Evolutionary conservation across 176 grass and related monocot genomes (phyloP).

Genomic region (Alopecurus myosuroides): DNA sequence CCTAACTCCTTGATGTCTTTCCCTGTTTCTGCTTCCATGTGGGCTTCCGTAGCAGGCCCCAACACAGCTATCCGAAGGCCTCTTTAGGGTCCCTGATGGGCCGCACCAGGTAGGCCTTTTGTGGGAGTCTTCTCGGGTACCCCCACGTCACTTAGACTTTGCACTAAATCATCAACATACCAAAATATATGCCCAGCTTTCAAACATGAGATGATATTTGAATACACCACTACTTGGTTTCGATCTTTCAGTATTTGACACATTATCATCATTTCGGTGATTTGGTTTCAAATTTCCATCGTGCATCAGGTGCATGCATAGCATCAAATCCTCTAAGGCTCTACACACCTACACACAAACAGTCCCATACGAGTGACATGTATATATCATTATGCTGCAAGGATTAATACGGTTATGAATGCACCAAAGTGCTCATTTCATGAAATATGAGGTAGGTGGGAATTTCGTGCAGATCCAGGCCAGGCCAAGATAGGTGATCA

Average conservation of each 20-base stretch:
- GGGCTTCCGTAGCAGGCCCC: no score
- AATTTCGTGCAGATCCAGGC: neutral
- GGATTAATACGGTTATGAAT: neutral
- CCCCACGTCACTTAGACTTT: neutral
- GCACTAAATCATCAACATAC: neutral
- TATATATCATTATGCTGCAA: neutral
- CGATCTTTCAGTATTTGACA: neutral
- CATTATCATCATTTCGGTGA: neutral
- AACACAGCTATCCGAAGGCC: no score
- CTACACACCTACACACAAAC: neutral
- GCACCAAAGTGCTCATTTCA: neutral
- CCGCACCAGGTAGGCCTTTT: no score
- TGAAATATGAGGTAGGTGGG: neutral
- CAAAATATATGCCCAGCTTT: neutral
- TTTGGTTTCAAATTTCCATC: neutral
- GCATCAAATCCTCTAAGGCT: neutral
- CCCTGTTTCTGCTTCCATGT: no score
- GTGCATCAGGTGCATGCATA: neutral
- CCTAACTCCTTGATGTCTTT: no score
- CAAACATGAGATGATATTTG: neutral
- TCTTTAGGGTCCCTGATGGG: no score
- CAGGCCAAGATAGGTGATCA: neutral
- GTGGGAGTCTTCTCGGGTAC: no score
- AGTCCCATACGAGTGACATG: neutral
- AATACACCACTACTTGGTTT: neutral